Percentiles rank a stretch among this genome's conserved stretches.
Evolutionary conservation across 2,329 filamentous ascomycete species (phyloP).

Genomic region (Penicillium digitatum): DNA sequence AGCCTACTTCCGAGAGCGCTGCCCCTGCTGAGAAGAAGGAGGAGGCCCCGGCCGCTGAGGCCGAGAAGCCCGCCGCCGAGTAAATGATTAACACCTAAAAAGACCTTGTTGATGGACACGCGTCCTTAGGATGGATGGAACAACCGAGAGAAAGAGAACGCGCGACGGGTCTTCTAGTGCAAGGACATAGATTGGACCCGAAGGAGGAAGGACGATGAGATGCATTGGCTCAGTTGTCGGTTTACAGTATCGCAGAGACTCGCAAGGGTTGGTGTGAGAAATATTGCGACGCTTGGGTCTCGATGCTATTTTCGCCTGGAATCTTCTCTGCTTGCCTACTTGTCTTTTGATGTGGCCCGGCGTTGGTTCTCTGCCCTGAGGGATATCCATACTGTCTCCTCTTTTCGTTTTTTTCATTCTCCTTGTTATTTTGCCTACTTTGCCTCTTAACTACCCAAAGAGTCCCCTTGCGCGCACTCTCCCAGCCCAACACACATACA

Average conservation of each 20-base stretch:
- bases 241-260: slow-evolving; percentile 10
- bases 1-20: slow-evolving; percentile 61
- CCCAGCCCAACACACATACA: slow-evolving; percentile 23
- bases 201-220: slow-evolving; percentile 6
- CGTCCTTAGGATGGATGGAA: slow-evolving; percentile 26
- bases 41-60: slow-evolving; percentile 40
- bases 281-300: not conserved
- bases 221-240: slow-evolving; percentile 5
- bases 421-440: slow-evolving; percentile 30
- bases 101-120: slow-evolving; percentile 33
- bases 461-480: slow-evolving; percentile 29
- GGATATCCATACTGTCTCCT: slow-evolving; percentile 8
- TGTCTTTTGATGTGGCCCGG: slow-evolving; percentile 10
- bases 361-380: slow-evolving; percentile 11
- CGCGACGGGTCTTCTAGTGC: slow-evolving; percentile 13
- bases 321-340: slow-evolving; percentile 5
- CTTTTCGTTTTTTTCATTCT: slow-evolving; percentile 24
- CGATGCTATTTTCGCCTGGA: slow-evolving; percentile 8
- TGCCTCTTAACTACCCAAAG: slow-evolving; percentile 28
- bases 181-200: slow-evolving; percentile 14
- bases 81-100: slow-evolving; percentile 36
- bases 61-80: slow-evolving; percentile 44
- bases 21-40: slow-evolving; percentile 42
- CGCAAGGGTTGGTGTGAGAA: slow-evolving; percentile 8
- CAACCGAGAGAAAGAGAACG: slow-evolving; percentile 15